A percentile compares a stretch with the other conserved stretches of the same genome.
These are phyloP conservation scores for Pseudotsuga menziesii DNA, from an alignment of 75 land plant species.

Conservation along the genomic window DNA sequence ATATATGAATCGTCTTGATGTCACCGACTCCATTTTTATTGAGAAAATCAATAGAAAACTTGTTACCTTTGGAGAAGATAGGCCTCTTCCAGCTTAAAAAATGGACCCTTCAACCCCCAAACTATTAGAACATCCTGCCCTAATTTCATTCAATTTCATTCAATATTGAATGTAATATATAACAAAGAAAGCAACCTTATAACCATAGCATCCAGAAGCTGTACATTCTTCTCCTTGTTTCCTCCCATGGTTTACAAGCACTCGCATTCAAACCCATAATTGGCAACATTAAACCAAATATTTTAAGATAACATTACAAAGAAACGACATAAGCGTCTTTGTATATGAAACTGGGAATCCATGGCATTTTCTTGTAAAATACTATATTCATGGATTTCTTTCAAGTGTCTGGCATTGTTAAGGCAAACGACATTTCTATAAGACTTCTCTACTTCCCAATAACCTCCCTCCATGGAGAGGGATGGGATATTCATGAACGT, in stretches of 20 bases:
- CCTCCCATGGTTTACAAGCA: background rate
- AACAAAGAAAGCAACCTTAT: background rate
- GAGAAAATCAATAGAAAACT: background rate
- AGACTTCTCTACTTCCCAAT: too few species aligned
- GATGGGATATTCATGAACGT: too few species aligned
- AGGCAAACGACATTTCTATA: too few species aligned
- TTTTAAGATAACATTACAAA: background rate
- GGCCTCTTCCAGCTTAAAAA: constrained; percentile 63
- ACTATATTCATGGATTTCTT: background rate
- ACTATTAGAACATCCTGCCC: constrained; percentile 23
- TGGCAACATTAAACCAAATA: background rate
- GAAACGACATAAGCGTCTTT: background rate
- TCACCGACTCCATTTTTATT: too few species aligned
- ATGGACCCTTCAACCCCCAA: constrained; percentile 73
- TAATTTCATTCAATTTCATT: too few species aligned
- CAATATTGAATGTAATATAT: too few species aligned
- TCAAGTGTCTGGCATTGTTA: background rate
- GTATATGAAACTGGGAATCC: background rate
- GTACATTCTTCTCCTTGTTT: background rate
- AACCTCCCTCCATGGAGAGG: too few species aligned
- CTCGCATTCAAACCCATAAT: background rate
- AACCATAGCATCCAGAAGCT: background rate
- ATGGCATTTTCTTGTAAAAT: background rate
- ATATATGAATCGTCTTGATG: too few species aligned
- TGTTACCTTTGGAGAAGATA: constrained; percentile 45